Percentiles rank a stretch among this genome's conserved stretches.
Conservation (phyloP, 164 flowering plant species). For the Chimonanthus salicifolius region DNA sequence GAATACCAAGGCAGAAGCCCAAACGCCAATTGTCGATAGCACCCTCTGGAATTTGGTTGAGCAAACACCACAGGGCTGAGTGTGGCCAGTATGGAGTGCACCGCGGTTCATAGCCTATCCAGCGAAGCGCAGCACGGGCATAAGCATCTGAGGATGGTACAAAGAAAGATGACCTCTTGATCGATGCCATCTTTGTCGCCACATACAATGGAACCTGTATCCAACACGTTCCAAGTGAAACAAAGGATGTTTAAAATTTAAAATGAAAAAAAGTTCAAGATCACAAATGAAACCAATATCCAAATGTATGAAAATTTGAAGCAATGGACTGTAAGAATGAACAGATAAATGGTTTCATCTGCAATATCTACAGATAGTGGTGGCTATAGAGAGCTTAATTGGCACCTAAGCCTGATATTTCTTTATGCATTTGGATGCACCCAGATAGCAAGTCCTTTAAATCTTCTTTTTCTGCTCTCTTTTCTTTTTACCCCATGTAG, state of each 20-base stretch:
- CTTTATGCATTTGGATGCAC: no score
- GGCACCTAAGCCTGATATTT: no score
- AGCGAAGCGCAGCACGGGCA: slow-evolving; percentile 64
- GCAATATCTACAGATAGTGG: neutral
- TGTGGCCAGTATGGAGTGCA: slow-evolving; percentile 98
- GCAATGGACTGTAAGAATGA: neutral
- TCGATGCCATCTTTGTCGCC: slow-evolving; percentile 91
- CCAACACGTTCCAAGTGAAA: neutral
- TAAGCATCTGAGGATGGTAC: slow-evolving; percentile 81
- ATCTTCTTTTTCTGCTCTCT: no score
- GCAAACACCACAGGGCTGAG: slow-evolving; percentile 52
- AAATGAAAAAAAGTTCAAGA: no score
- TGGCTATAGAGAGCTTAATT: no score
- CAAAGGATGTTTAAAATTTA: neutral
- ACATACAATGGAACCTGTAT: slow-evolving; percentile 80
- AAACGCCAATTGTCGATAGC: slow-evolving; percentile 59
- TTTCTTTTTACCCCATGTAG: no score
- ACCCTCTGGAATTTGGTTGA: slow-evolving; percentile 44
- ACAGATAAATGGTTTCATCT: neutral
- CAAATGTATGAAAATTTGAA: neutral
- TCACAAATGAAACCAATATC: no score
- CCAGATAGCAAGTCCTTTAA: no score
- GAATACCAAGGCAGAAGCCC: slow-evolving; percentile 46
- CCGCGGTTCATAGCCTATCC: slow-evolving; percentile 82
- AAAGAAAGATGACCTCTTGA: slow-evolving; percentile 69